Evolutionary conservation across 2,329 filamentous ascomycete genomes (phyloP), one percentile per base, ranked within the genome.

Genomic region (Gnomoniopsis sp.): DNA sequence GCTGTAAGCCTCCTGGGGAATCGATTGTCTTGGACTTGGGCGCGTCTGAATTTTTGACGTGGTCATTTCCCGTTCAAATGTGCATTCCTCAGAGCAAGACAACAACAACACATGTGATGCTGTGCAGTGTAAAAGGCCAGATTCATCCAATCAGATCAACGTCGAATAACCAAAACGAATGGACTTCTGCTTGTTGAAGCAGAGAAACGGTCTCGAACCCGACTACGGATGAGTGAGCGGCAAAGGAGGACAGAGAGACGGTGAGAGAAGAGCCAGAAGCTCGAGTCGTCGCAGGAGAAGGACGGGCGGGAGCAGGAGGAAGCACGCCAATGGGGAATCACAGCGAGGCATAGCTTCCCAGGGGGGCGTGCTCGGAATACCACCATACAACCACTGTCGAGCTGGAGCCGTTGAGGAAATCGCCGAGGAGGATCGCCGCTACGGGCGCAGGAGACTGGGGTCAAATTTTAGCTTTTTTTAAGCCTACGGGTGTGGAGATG

Each of bases 71-170:
- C 38, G 53, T 52, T 46, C 53, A 56, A 33, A 59, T 33, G 23
- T 53, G 53, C 57, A 59, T 59, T 62, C 57, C 56, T 59, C 53
- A 22, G 23, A 34, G 19, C 38, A 52, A 53, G 56, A 53, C 46
- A 46, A 34, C 46, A 46, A 34, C 11, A 47, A 38, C 43, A 53
- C 19, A 22, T 44, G 43, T 10, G n/a, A 17, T 17, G 15, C 12
- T 46, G 19, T 19, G 21, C 4, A 41, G 34, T 53, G 46, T 36
- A 56, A 44, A 22, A 49, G 26, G 34, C 19, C 50, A 17, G 50
- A 52, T 34, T 33, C 30, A 26, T 49, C 58, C 49, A 48, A 49
- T 36, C 55, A 23, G 26, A 50, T 38, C 23, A 21, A 44, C 48
- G 41, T 34, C 43, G 34, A 55, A 38, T 15, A 11, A 58, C 47